phyloP scores from a whole-genome alignment of 352 stramenopile species.

The Globisporangium takayamanum region DNA sequence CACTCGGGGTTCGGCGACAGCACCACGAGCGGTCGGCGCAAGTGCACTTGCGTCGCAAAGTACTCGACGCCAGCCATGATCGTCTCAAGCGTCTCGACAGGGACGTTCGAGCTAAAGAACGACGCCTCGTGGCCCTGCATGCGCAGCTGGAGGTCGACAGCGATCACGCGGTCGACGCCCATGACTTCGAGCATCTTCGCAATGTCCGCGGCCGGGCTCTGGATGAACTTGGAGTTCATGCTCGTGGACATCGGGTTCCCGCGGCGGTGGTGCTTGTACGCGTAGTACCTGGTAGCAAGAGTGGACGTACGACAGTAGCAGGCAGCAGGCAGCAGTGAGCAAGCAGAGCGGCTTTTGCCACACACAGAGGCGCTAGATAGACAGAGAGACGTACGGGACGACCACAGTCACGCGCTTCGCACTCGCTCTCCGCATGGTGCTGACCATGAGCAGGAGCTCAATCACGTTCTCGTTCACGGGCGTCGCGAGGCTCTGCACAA shows the following conservation, averaged over 20 bases:
- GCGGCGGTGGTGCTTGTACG: slow-evolving; percentile 91
- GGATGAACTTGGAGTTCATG: slow-evolving; percentile 90
- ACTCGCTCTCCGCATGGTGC: slow-evolving; percentile 88
- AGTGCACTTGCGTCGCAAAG: slow-evolving; percentile 82
- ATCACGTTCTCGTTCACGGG: slow-evolving; percentile 95
- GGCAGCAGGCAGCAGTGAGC: no score
- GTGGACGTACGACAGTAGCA: no score
- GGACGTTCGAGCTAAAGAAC: slow-evolving; percentile 89
- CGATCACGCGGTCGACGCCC: slow-evolving; percentile 92
- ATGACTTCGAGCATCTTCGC: slow-evolving; percentile 93
- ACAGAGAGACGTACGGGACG: slow-evolving; percentile 68
- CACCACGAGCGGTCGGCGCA: slow-evolving; percentile 77
- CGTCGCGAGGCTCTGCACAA: slow-evolving; percentile 89
- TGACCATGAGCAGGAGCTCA: slow-evolving; percentile 93
- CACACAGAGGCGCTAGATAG: no score
- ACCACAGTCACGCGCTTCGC: slow-evolving; percentile 93
- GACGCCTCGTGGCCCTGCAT: slow-evolving; percentile 85
- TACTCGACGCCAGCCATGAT: slow-evolving; percentile 89
- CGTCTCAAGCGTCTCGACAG: slow-evolving; percentile 91
- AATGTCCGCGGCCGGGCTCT: slow-evolving; percentile 81
- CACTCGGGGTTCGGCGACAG: slow-evolving; percentile 87
- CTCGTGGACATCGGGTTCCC: slow-evolving; percentile 80
- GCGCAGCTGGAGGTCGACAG: slow-evolving; percentile 89
- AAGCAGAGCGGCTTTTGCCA: no score
- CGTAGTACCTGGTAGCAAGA: slow-evolving; percentile 65